These are phyloP conservation scores for Xylariales sp. DNA, from an alignment of 2,329 filamentous ascomycete species.

Conservation along the genomic window DNA sequence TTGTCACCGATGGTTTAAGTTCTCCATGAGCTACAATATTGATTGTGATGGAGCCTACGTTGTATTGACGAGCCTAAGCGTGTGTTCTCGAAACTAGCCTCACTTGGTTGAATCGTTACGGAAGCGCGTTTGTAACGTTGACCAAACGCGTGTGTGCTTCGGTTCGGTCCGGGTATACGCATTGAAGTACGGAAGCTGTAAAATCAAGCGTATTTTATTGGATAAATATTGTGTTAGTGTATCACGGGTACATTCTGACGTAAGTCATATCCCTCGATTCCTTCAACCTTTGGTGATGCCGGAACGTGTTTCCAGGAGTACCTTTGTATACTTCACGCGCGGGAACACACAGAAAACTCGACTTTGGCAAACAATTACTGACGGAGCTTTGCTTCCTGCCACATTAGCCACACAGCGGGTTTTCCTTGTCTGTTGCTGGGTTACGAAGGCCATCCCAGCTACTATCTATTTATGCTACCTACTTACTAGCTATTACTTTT, in stretches of 20 bases:
- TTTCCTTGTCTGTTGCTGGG: background rate
- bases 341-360: background rate
- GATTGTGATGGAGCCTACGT: too few relatives aligned
- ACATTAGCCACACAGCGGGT: background rate
- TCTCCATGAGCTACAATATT: background rate
- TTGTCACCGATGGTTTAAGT: background rate
- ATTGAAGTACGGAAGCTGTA: background rate
- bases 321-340: background rate
- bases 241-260: background rate
- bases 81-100: background rate
- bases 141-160: background rate
- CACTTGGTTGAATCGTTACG: background rate
- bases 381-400: background rate
- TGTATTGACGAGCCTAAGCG: background rate
- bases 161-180: conserved; percentile 12
- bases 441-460: too few relatives aligned
- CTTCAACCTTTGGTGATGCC: background rate
- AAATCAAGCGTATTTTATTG: background rate
- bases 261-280: background rate
- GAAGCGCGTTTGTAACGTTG: conserved; percentile 15
- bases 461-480: background rate
- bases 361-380: background rate
- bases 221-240: background rate
- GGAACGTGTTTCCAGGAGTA: background rate
- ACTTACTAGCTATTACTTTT: background rate